Conservation (phyloP, 2,329 filamentous ascomycete species). For the Cercospora beticola region DNA sequence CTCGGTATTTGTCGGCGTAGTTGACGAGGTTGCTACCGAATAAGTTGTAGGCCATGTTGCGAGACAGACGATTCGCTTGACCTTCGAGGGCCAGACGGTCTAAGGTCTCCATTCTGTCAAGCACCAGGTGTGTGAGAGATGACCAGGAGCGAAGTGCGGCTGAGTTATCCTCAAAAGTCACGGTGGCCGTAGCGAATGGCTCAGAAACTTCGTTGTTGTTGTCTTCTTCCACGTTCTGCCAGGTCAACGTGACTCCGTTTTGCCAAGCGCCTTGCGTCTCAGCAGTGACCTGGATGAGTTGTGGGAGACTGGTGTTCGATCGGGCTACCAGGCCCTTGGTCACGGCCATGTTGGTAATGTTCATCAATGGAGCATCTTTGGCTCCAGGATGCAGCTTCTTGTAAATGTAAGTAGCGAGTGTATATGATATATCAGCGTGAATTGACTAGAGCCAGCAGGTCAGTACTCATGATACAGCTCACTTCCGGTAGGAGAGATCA, state of each 20-base stretch:
- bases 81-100: conserved; percentile 30
- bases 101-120: conserved; percentile 33
- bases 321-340: conserved; percentile 27
- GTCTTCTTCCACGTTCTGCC: conserved; percentile 16
- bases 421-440: conserved; percentile 40
- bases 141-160: conserved; percentile 33
- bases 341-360: conserved; percentile 45
- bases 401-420: conserved; percentile 35
- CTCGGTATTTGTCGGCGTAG: conserved; percentile 19
- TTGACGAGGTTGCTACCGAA: conserved; percentile 20
- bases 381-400: conserved; percentile 5
- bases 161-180: conserved; percentile 26
- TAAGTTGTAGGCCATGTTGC: conserved; percentile 36
- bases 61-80: conserved; percentile 31
- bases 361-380: conserved; percentile 30
- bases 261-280: conserved; percentile 5
- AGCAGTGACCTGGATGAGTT: conserved; percentile 11
- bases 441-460: conserved; percentile 35
- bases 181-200: conserved; percentile 29
- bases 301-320: conserved; percentile 2
- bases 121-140: conserved; percentile 31
- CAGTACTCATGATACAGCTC: conserved; percentile 26
- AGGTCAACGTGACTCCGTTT: conserved; percentile 4
- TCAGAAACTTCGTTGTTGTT: background rate
- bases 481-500: conserved; percentile 17